Evolutionary conservation across 2,329 filamentous ascomycete species (phyloP), one percentile per base, ranked within the genome.

Genomic region (Fusarium sp.): DNA sequence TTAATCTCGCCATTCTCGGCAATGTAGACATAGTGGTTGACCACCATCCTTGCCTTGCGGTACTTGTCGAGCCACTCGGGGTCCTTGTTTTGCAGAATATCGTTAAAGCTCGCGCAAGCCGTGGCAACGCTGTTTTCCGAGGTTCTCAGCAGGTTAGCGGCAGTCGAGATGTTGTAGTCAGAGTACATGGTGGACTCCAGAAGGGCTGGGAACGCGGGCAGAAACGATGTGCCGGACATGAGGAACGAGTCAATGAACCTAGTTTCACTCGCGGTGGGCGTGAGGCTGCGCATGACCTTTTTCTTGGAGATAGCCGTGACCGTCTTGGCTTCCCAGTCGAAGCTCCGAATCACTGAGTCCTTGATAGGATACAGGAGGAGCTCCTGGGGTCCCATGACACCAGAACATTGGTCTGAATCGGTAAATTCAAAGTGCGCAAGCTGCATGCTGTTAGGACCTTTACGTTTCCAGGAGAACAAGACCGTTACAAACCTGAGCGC

Each of bases 21-120:
- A 74, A 98, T 91, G 78, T 95, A 91, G 45, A 97, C 92, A 82
- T 96, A 95, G 82, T 98, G 96, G 79, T 95, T 93, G 59, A 98
- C 90, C 1, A 92, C 92, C 88, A 97, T 92, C 71, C 92, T 92
- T 25, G 95, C 95, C 82, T 94, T 95, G 80, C 93, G 93, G 81
- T 95, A 99, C 79, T 93, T 94, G 80, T 96, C 93, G 35, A 94
- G 86, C 87, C 97, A 99, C 61, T 93, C 89, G 17, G 92, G 86
- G 47, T 94, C 91, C 76, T 91, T 89, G 59, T 90, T 87, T 75
- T 93, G 89, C 12, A 95, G 87, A 60, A 97, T 92, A 67, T 98
- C 95, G 78, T 93, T 92, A 80, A 94, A 95, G 60, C 92, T 92
- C 63, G 91, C 88, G 80, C 95, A 97, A 4, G 95, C 90, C 12